phyloP scores from a whole-genome alignment of 495 filamentous ascomycete genomes.

The Recurvomyces mirabilis region DNA sequence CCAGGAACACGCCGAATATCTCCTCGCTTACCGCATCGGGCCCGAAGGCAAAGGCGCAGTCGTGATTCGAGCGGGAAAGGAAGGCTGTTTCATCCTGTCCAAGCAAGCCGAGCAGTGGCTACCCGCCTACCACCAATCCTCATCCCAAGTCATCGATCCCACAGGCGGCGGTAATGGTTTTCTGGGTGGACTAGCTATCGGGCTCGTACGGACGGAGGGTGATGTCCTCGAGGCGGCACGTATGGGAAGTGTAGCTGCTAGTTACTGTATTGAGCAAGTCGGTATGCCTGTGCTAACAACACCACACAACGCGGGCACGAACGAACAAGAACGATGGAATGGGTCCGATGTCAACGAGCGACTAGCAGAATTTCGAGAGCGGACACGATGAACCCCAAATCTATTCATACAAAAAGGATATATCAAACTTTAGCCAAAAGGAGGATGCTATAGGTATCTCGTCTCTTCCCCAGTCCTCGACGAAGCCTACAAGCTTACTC shows the following conservation, averaged over 20 bases:
- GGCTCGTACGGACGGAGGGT: conserved; percentile 45
- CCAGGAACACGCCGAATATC: conserved; percentile 45
- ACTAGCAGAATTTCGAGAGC: conserved; percentile 5
- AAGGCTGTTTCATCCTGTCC: conserved; percentile 45
- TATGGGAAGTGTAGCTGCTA: conserved; percentile 75
- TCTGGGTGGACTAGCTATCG: conserved; percentile 70
- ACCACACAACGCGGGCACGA: conserved; percentile 15
- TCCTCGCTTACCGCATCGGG: conserved; percentile 45
- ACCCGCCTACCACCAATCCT: conserved; percentile 46
- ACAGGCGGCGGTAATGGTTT: conserved; percentile 96
- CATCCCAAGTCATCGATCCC: conserved; percentile 62
- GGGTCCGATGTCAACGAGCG: conserved; percentile 8
- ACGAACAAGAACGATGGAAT: conserved; percentile 34
- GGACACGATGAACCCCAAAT: neutral
- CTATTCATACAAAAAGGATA: too few relatives aligned
- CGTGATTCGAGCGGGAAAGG: conserved; percentile 46
- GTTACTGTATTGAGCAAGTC: conserved; percentile 90
- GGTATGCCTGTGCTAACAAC: conserved; percentile 55
- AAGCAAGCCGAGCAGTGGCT: conserved; percentile 33
- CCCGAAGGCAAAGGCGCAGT: conserved; percentile 36
- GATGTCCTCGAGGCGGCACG: conserved; percentile 57
- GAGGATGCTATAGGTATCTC: too few relatives aligned
- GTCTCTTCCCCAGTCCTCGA: too few relatives aligned
- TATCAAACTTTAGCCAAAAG: too few relatives aligned
- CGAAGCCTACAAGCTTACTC: neutral